phyloP scores from a whole-genome alignment of 2,329 filamentous ascomycete species.

The Cytospora mali region DNA sequence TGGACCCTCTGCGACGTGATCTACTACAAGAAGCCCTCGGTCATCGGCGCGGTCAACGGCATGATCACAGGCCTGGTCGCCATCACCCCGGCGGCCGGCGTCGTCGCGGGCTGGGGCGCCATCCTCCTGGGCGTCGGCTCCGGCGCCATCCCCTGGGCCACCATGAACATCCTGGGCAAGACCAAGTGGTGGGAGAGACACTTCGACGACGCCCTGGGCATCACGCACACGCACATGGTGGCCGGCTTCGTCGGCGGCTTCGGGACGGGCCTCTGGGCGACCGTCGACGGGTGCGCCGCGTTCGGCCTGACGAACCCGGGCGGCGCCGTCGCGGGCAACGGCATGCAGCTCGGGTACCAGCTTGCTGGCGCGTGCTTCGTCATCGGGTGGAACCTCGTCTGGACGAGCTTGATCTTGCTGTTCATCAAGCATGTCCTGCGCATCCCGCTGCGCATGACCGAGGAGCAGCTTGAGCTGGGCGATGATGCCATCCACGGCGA shows the following conservation, averaged over 20 bases:
- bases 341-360: slow-evolving; percentile 48
- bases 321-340: slow-evolving; percentile 54
- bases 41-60: slow-evolving; percentile 53
- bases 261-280: slow-evolving; percentile 49
- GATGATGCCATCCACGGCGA: slow-evolving; percentile 53
- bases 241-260: slow-evolving; percentile 50
- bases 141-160: slow-evolving; percentile 50
- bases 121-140: slow-evolving; percentile 49
- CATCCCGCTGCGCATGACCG: slow-evolving; percentile 50
- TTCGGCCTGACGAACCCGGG: slow-evolving; percentile 49
- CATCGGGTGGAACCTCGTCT: slow-evolving; percentile 53
- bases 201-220: slow-evolving; percentile 35
- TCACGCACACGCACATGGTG: slow-evolving; percentile 47
- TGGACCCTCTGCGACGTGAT: slow-evolving; percentile 50
- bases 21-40: slow-evolving; percentile 52
- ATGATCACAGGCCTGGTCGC: slow-evolving; percentile 56
- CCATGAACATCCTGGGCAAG: slow-evolving; percentile 51
- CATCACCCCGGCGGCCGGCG: slow-evolving; percentile 54
- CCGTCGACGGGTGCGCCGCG: slow-evolving; percentile 47
- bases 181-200: slow-evolving; percentile 31
- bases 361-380: slow-evolving; percentile 21
- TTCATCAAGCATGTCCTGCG: slow-evolving; percentile 55
- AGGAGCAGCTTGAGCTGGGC: slow-evolving; percentile 48
- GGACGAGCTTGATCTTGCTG: slow-evolving; percentile 50
- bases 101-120: slow-evolving; percentile 54